Evolutionary conservation across 2,329 filamentous ascomycete species (phyloP).

Genomic region (Ascosphaera apis): DNA sequence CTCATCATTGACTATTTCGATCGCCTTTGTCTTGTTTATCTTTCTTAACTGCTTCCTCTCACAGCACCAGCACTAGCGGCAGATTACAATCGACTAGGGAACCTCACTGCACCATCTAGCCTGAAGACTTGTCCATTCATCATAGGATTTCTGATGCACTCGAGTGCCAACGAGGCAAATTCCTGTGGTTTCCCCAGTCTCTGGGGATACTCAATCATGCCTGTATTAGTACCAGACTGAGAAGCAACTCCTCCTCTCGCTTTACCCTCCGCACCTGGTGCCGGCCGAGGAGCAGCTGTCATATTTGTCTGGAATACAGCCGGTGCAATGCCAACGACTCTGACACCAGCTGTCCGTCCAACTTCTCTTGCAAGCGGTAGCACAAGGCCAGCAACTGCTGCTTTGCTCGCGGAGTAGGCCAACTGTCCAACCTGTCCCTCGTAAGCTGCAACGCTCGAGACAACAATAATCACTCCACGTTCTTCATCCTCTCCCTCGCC

Average conservation of each 20-base stretch:
- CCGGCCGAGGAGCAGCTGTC: slow-evolving; percentile 5
- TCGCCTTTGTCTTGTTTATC: neutral
- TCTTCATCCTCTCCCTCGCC: slow-evolving; percentile 7
- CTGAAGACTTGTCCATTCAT: slow-evolving; percentile 9
- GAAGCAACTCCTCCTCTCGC: neutral
- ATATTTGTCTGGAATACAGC: slow-evolving; percentile 9
- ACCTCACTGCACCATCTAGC: slow-evolving; percentile 8
- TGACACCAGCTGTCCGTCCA: slow-evolving; percentile 8
- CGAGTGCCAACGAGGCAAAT: slow-evolving; percentile 8
- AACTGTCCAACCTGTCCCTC: slow-evolving; percentile 10
- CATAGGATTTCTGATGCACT: slow-evolving; percentile 10
- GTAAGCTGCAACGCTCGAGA: slow-evolving; percentile 8
- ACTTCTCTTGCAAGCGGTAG: slow-evolving; percentile 9
- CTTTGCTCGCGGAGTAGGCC: slow-evolving; percentile 10
- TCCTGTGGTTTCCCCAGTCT: slow-evolving; percentile 9
- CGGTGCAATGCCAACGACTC: slow-evolving; percentile 9
- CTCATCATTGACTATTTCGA: neutral
- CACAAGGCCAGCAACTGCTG: slow-evolving; percentile 8
- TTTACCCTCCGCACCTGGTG: slow-evolving; percentile 2
- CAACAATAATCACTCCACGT: slow-evolving; percentile 8
- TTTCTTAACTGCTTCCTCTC: neutral
- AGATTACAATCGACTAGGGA: slow-evolving; percentile 8
- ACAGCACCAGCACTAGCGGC: neutral
- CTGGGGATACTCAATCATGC: slow-evolving; percentile 9
- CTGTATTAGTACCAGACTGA: slow-evolving; percentile 3